Evolutionary conservation across 139 green algal genomes (phyloP).

Genomic region (Chlamydomonas schloesseri): DNA sequence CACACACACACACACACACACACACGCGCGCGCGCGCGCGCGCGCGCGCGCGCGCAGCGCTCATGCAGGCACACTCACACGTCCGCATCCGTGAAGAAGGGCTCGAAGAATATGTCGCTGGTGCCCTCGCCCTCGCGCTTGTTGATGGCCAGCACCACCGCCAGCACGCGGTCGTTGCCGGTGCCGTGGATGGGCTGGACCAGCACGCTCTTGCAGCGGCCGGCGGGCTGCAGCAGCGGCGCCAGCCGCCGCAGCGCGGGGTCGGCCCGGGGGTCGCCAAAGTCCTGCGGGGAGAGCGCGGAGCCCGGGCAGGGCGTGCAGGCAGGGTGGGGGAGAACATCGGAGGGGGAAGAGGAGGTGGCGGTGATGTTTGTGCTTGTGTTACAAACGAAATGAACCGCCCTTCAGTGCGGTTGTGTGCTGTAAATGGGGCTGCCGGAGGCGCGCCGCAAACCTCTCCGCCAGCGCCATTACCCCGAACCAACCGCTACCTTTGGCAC

Average conservation of each 20-base stretch:
- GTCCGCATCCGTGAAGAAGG: constrained; percentile 58
- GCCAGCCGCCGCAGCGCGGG: constrained; percentile 18
- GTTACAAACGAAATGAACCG: no score
- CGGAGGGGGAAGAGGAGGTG: background rate
- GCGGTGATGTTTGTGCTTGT: no score
- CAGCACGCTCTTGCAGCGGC: constrained; percentile 19
- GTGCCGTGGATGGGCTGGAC: constrained; percentile 42
- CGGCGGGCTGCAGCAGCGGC: background rate
- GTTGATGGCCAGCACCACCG: constrained; percentile 62
- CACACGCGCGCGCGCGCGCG: no score
- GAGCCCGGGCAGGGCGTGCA: no score
- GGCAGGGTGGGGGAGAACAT: background rate
- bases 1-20: no score
- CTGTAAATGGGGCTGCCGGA: no score
- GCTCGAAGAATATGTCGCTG: constrained; percentile 61
- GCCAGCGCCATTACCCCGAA: no score
- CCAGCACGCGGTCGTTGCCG: constrained; percentile 43
- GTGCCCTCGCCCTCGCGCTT: constrained; percentile 44
- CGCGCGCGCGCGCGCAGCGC: no score
- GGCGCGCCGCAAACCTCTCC: no score
- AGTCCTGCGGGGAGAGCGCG: constrained; percentile 1
- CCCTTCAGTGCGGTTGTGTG: no score
- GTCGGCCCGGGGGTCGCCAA: constrained; percentile 11
- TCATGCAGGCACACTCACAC: no score
- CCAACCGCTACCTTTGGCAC: no score